Conservation (phyloP, 192 early-diverging fungal genomes). For the Allomyces macrogynus region DNA sequence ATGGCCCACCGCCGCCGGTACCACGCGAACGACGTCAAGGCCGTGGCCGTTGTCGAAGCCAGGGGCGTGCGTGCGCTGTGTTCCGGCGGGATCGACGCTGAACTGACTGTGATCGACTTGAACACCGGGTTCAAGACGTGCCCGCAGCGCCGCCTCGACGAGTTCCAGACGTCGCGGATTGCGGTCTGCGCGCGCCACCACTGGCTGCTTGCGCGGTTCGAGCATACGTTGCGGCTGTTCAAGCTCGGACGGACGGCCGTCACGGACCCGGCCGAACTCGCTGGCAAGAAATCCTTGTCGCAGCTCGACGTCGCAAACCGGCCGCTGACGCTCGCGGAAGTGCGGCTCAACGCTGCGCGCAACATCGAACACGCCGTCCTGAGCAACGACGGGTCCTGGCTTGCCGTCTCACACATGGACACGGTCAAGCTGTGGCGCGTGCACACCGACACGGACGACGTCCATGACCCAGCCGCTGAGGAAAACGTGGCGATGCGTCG, state of each 20-base stretch:
- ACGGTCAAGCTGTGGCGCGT: slow-evolving; percentile 8
- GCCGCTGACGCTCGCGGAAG: slow-evolving; percentile 46
- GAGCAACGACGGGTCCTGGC: slow-evolving; percentile 60
- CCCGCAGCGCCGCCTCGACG: slow-evolving; percentile 22
- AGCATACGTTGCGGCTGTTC: slow-evolving; percentile 60
- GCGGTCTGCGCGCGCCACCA: slow-evolving; percentile 12
- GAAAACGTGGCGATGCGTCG: no score
- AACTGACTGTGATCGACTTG: slow-evolving; percentile 42
- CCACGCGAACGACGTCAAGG: slow-evolving; percentile 87
- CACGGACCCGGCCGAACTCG: slow-evolving; percentile 1
- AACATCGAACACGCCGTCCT: slow-evolving; percentile 52
- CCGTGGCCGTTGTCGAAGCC: slow-evolving; percentile 55
- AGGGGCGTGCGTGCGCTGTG: slow-evolving; percentile 12
- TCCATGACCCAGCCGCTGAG: no score
- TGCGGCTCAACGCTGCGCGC: slow-evolving; percentile 51
- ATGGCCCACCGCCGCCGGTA: slow-evolving; percentile 32
- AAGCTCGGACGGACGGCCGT: slow-evolving; percentile 40
- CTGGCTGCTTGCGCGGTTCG: slow-evolving; percentile 36
- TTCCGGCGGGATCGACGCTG: slow-evolving; percentile 21
- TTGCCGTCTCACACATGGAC: slow-evolving; percentile 62
- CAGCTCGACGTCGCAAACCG: slow-evolving; percentile 31
- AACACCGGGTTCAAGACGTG: slow-evolving; percentile 33
- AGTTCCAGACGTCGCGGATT: slow-evolving; percentile 11
- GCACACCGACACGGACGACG: background rate
- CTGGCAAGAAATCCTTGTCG: slow-evolving; percentile 13